A percentile compares a stretch with the other conserved stretches of the same genome.
phyloP scores from a whole-genome alignment of 1,139 yeast species.

The Suhomyces bokatorum region DNA sequence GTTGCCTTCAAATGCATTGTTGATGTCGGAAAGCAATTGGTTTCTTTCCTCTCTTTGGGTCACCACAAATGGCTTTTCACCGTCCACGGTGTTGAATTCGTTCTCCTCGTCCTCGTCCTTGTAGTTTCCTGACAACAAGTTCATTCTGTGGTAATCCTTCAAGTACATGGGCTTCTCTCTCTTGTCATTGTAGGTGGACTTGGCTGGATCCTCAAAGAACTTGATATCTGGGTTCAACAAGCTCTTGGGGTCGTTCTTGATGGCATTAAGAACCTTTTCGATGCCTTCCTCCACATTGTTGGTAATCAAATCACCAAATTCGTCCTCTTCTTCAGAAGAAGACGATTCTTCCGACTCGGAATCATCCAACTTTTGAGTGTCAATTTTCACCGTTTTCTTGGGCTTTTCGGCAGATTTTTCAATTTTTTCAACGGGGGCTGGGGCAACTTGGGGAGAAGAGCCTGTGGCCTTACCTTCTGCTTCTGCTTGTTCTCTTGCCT shows the following conservation, averaged over 20 bases:
- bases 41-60: slow-evolving; percentile 75
- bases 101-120: slow-evolving; percentile 52
- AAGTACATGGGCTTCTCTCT: slow-evolving; percentile 79
- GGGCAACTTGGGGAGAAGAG: slow-evolving; percentile 17
- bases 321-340: slow-evolving; percentile 82
- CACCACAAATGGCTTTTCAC: slow-evolving; percentile 68
- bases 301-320: slow-evolving; percentile 83
- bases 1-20: slow-evolving; percentile 57
- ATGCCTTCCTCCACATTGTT: slow-evolving; percentile 84
- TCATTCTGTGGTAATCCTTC: slow-evolving; percentile 90
- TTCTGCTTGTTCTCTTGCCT: slow-evolving; percentile 58
- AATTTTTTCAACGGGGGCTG: slow-evolving; percentile 10
- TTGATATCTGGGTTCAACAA: slow-evolving; percentile 65
- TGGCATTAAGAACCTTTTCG: slow-evolving; percentile 65
- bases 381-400: slow-evolving; percentile 10
- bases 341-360: slow-evolving; percentile 26
- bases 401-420: slow-evolving; percentile 6
- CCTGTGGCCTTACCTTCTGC: slow-evolving; percentile 5
- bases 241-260: slow-evolving; percentile 62
- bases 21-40: slow-evolving; percentile 72
- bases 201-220: slow-evolving; percentile 69
- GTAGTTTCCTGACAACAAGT: slow-evolving; percentile 62
- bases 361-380: slow-evolving; percentile 9
- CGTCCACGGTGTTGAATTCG: slow-evolving; percentile 49
- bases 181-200: slow-evolving; percentile 24